These are phyloP conservation scores for Phialophora tarda DNA, from an alignment of 2,329 filamentous ascomycete species.

Conservation along the genomic window DNA sequence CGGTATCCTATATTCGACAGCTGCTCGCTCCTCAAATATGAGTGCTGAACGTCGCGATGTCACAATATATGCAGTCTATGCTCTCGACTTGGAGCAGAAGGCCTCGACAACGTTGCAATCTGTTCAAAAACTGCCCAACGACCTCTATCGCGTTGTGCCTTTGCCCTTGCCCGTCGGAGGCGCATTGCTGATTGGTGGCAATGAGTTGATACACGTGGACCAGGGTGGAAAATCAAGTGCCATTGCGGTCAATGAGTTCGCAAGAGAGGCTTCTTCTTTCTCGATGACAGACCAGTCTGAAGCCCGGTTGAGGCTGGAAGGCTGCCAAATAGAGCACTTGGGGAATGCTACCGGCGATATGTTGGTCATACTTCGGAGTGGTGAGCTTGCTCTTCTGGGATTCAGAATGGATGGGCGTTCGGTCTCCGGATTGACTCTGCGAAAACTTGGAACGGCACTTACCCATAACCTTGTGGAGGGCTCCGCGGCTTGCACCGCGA, in stretches of 20 bases:
- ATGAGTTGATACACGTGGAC: slow-evolving; percentile 93
- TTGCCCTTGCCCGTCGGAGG: slow-evolving; percentile 87
- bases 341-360: slow-evolving; percentile 80
- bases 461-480: slow-evolving; percentile 68
- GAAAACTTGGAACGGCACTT: slow-evolving; percentile 65
- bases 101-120: slow-evolving; percentile 92
- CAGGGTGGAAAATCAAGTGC: slow-evolving; percentile 93
- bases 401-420: slow-evolving; percentile 90
- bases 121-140: slow-evolving; percentile 81
- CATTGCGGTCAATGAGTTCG: slow-evolving; percentile 89
- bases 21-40: slow-evolving; percentile 74
- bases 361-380: slow-evolving; percentile 78
- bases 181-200: slow-evolving; percentile 81
- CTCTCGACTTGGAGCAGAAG: slow-evolving; percentile 88
- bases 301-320: slow-evolving; percentile 78
- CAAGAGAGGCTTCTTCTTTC: slow-evolving; percentile 81
- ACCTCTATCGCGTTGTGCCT: slow-evolving; percentile 81
- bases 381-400: slow-evolving; percentile 73
- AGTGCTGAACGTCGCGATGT: slow-evolving; percentile 79
- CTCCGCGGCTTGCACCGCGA: slow-evolving; percentile 71
- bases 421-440: slow-evolving; percentile 82
- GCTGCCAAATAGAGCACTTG: slow-evolving; percentile 76
- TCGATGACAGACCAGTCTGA: slow-evolving; percentile 84
- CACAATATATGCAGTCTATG: slow-evolving; percentile 91
- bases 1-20: slow-evolving; percentile 83